Evolutionary conservation across 2,329 filamentous ascomycete species (phyloP).

Genomic region (Delphinella strobiligena): DNA sequence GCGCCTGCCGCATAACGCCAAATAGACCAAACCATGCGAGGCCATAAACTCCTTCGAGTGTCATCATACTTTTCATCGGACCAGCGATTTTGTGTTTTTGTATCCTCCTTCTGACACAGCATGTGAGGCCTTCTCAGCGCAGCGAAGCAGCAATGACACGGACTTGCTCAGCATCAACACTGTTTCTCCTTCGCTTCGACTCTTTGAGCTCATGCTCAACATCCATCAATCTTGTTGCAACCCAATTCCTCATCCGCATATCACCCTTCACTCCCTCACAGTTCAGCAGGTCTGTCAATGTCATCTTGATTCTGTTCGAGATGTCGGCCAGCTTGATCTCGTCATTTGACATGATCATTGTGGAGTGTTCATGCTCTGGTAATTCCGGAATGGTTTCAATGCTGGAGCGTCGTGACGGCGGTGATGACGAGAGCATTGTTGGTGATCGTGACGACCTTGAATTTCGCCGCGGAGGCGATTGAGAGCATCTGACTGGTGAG

Average conservation of each 20-base stretch:
- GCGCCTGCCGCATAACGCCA: too few species aligned
- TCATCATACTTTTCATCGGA: too few species aligned
- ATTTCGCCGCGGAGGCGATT: conserved; percentile 8
- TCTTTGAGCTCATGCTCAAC: conserved; percentile 37
- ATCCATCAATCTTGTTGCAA: conserved; percentile 42
- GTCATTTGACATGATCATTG: conserved; percentile 22
- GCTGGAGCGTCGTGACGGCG: conserved; percentile 5
- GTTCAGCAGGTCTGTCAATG: conserved; percentile 42
- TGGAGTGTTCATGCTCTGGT: conserved; percentile 1
- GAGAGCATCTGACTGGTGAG: conserved; percentile 8
- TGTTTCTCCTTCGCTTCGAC: conserved; percentile 27
- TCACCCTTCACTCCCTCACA: conserved; percentile 38
- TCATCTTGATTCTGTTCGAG: conserved; percentile 42
- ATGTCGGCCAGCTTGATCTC: conserved; percentile 35
- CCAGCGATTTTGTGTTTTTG: too few species aligned
- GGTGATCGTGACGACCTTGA: conserved; percentile 2
- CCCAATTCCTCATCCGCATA: conserved; percentile 35
- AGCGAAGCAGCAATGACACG: conserved; percentile 5
- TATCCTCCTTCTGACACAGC: not conserved
- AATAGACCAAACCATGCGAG: too few species aligned
- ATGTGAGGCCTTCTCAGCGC: not conserved
- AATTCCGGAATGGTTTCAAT: conserved; percentile 11
- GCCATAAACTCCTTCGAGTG: too few species aligned
- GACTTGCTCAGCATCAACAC: conserved; percentile 9
- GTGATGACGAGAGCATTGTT: conserved; percentile 5